Evolutionary conservation across 345 rosid species (phyloP).

Genomic region (Citrus glauca): DNA sequence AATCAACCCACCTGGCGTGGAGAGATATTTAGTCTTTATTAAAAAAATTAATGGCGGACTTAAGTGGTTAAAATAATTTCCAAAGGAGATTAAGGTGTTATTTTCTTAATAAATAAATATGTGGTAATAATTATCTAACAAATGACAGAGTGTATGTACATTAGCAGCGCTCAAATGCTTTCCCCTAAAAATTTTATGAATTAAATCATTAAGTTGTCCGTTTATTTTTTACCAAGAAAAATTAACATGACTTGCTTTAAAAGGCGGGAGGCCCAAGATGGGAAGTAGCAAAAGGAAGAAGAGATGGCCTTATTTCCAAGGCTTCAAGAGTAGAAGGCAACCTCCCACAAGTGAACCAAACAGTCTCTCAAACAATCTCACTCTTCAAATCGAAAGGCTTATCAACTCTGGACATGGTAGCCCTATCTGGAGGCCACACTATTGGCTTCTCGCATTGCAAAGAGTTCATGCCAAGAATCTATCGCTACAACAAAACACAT

Average conservation of each 20-base stretch:
- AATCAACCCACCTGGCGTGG: no score
- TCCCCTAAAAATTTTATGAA: no score
- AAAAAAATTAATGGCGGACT: no score
- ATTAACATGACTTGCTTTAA: background rate
- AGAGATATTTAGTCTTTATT: no score
- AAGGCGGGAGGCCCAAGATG: conserved; percentile 12
- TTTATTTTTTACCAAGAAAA: no score
- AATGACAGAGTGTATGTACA: no score
- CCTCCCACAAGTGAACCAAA: background rate
- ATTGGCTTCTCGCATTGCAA: conserved; percentile 15
- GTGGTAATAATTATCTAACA: no score
- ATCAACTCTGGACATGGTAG: conserved; percentile 12
- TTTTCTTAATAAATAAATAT: no score
- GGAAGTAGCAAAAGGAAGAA: conserved; percentile 7
- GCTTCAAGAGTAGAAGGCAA: conserved; percentile 6
- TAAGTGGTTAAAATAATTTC: no score
- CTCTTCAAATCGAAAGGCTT: conserved; percentile 19
- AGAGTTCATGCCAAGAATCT: conserved; percentile 16
- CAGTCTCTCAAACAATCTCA: conserved; percentile 1
- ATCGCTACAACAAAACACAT: conserved; percentile 2
- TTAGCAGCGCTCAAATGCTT: no score
- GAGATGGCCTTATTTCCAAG: conserved; percentile 13
- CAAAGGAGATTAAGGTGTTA: no score
- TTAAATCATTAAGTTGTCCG: no score
- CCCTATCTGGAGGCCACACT: conserved; percentile 19